Base-by-base conservation (phyloP, 2,329 filamentous ascomycete genomes). In the Paramyrothecium sp. region DNA sequence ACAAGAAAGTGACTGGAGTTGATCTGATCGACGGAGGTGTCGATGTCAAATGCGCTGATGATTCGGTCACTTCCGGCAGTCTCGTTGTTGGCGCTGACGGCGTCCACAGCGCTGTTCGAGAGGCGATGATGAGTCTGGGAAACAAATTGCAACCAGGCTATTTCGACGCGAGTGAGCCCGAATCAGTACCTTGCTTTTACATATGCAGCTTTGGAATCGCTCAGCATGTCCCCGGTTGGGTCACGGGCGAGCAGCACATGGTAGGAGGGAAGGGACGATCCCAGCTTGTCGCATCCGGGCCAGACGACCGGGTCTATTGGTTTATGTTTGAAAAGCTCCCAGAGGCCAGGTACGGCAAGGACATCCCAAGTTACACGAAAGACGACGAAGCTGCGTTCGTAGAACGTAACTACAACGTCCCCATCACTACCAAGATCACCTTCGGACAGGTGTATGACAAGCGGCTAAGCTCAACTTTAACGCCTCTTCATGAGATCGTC, bases 71-170 rank as follows among this genome's bases (percentile, higher is more conserved):
- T 49, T 54, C 60, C 1, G 74, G 71, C 0, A 62, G 68, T 22
- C 58, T 78, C 1, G 61, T 77, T 5, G 62, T 77, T 4, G 74
- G 75, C 7, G 69, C 72, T 5, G 75, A 78, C 55, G 75, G 76
- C 16, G 66, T 77, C 17, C 68, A 75, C 57, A 77, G 75, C 62
- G 56, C 59, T 2, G 65, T 74, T 3, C 63, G 76, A 19, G 53
- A 62, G 7, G 67, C 71, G 41, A 68, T 68, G 65, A 55, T 53
- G 23, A 58, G 64, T 7, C 56, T 67, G 1, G 67, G 53, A 16
- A 54, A 65, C 23, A 58, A 59, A 16, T 57, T 62, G 1, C 55
- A 67, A 21, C 64, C 67, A 4, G 67, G 65, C 3, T 65, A 63
- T 44, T 68, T 71, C 26, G 34, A 59, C 1, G 50, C 30, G 0